Base-by-base conservation (phyloP, 108 stramenopile genomes). In the Cylindrotheca fusiformis region DNA sequence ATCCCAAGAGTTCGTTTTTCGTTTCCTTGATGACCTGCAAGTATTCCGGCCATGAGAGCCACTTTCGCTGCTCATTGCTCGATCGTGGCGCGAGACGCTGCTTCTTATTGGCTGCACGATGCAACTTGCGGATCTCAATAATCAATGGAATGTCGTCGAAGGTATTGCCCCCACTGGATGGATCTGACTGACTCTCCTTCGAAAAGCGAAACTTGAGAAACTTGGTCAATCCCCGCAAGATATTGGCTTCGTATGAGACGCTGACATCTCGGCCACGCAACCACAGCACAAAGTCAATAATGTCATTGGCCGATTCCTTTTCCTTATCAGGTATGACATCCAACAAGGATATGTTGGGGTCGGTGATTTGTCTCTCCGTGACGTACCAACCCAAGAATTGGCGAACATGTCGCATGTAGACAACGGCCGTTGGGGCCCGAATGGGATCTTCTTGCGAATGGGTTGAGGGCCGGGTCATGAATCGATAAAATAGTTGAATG, bases 11-110 rank as follows among this genome's bases (percentile, higher is more conserved):
- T 23, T 89, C 84, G 22, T 63, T 32, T 62, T 86, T 86, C n/a
- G 76, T 30, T n/a, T 71, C 51, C 59, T 80, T 47, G 30, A 84
- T 74, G n/a, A 84, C 84, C 44, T 67, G 28, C 25, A 89, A 57
- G 64, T 87, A 92, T 27, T 92, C 87, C 12, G 63, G 56, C 91
- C 91, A 92, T 30, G 86, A 74, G 0, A 92, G 55, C 91, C 91
- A 92, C 54, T 92, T 92, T 51, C 69, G 63, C 18, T 70, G 64
- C 75, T 92, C 91, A 24, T 92, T 84, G 60, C 83, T 84, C 10
- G 84, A 85, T 48, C 86, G 66, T 24, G 83, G 83, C 0, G 83
- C 77, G 27, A 86, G 65, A 19, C 64, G 63, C 30, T 83, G 83
- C 49, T 73, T 72, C 25, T 74, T 63, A 31, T 87, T 85, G 12